phyloP scores from a whole-genome alignment of 371 early-diverging fungal genomes.

The Mortierella polycephala region DNA sequence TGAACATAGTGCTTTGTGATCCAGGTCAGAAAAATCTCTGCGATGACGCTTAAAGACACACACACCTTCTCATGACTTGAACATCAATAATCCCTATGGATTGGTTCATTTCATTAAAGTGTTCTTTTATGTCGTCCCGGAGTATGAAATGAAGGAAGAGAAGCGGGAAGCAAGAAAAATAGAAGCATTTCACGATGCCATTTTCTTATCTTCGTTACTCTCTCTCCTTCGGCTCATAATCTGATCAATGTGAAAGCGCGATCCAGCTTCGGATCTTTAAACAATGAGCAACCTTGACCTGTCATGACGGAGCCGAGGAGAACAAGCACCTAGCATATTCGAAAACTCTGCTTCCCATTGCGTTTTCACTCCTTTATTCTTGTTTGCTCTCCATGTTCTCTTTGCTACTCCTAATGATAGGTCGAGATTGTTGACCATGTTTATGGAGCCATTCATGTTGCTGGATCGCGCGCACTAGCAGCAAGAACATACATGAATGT shows the following conservation, averaged over 20 bases:
- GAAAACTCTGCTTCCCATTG: not conserved
- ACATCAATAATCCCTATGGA: not conserved
- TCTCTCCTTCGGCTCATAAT: not conserved
- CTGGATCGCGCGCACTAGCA: constrained; percentile 25
- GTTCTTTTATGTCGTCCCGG: constrained; percentile 4
- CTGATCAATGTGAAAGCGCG: constrained; percentile 4
- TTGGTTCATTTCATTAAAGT: not conserved
- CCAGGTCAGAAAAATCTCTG: constrained; percentile 18
- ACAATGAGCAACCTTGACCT: not conserved
- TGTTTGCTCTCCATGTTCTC: not conserved
- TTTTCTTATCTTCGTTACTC: not conserved
- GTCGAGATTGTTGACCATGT: not conserved
- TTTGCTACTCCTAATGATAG: not conserved
- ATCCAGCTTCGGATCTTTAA: not conserved
- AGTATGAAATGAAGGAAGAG: not conserved
- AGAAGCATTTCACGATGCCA: too few species aligned
- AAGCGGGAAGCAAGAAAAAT: not conserved
- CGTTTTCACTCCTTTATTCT: not conserved
- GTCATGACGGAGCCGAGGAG: not conserved
- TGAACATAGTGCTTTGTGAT: constrained; percentile 35
- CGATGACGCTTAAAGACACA: constrained; percentile 2
- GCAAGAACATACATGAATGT: not conserved
- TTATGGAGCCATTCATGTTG: not conserved
- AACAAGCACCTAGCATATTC: not conserved
- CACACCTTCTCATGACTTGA: not conserved